These are phyloP conservation scores for Fraxinus xanthoxyloides DNA, from an alignment of 305 asterid genomes.

Conservation along the genomic window DNA sequence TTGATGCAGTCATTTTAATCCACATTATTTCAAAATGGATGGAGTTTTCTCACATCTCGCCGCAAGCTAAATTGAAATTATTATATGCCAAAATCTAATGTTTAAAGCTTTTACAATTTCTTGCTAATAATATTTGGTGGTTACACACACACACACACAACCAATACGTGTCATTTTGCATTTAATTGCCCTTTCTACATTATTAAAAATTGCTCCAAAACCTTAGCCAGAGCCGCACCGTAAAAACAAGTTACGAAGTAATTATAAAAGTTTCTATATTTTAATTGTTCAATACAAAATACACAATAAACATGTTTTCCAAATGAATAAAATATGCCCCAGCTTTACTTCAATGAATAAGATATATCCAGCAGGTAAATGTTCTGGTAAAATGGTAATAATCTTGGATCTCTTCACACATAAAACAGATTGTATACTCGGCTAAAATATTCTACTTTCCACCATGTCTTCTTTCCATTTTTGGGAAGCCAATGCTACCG, in stretches of 20 bases:
- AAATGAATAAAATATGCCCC: neutral
- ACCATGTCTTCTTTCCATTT: slow-evolving; percentile 38
- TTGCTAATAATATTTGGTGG: neutral
- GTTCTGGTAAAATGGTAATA: neutral
- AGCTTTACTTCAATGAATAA: neutral
- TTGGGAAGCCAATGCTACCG: slow-evolving; percentile 46
- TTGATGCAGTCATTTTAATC: neutral
- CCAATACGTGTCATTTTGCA: neutral
- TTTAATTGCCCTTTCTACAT: neutral
- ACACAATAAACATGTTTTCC: too few relatives aligned
- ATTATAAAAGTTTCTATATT: too few relatives aligned
- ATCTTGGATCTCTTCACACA: slow-evolving; percentile 35
- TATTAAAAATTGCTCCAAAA: neutral
- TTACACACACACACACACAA: too few relatives aligned
- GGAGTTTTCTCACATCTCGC: neutral
- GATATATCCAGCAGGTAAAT: neutral
- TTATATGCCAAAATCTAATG: neutral
- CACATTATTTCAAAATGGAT: neutral
- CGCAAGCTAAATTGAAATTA: neutral
- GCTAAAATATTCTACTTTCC: slow-evolving; percentile 40
- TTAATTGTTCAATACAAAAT: neutral
- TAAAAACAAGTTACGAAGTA: neutral
- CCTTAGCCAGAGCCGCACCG: neutral
- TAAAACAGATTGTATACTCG: slow-evolving; percentile 43
- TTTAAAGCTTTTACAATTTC: neutral